phyloP scores from a whole-genome alignment of 2,329 filamentous ascomycete genomes.

The Aspergillus unguis region DNA sequence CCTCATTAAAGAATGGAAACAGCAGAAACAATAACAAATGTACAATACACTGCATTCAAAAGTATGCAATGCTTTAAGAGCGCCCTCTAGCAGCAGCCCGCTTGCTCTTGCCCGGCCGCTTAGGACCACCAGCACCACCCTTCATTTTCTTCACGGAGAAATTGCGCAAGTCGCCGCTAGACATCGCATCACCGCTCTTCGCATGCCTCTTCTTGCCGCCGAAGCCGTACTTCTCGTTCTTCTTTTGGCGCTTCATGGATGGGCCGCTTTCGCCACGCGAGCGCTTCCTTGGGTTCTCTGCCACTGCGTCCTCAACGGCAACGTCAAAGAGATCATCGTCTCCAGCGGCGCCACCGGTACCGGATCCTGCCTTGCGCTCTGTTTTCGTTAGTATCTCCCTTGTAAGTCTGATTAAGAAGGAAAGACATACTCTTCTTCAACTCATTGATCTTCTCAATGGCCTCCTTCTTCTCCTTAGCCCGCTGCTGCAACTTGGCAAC shows the following conservation, averaged over 20 bases:
- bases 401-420: background rate
- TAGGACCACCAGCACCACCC: constrained; percentile 42
- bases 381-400: constrained; percentile 6
- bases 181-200: constrained; percentile 87
- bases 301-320: constrained; percentile 69
- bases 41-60: background rate
- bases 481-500: constrained; percentile 93
- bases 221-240: constrained; percentile 90
- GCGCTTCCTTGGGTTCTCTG: constrained; percentile 48
- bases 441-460: constrained; percentile 89
- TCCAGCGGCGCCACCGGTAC: constrained; percentile 61
- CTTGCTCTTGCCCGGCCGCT: constrained; percentile 52
- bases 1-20: background rate
- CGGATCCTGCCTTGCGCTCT: constrained; percentile 75
- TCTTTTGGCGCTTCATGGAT: constrained; percentile 76
- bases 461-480: constrained; percentile 85
- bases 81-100: constrained; percentile 38
- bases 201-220: constrained; percentile 89
- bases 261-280: constrained; percentile 45
- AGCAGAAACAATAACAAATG: background rate
- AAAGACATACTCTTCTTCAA: constrained; percentile 83
- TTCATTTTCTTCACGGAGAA: constrained; percentile 90
- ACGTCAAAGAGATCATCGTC: constrained; percentile 82
- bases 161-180: constrained; percentile 72
- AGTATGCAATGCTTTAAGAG: constrained; percentile 6